Evolutionary conservation across 164 flowering plant species (phyloP), one percentile per base, ranked within the genome.

Genomic region (Taxillus chinensis): DNA sequence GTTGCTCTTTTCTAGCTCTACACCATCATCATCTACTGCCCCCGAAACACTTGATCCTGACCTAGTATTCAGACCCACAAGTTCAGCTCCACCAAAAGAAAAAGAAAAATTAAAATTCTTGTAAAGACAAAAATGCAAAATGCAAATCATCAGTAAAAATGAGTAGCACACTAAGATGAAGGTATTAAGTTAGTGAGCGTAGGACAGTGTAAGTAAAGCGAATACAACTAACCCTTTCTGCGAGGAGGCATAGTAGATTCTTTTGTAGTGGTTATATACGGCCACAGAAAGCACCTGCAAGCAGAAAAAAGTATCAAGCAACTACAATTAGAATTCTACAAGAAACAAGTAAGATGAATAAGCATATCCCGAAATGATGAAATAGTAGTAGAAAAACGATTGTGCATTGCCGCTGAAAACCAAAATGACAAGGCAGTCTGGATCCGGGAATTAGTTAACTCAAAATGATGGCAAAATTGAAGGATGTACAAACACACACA

Each of bases 1-100:
- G 84, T 93, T 93, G 85, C 99, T 93, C 74, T 93, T 93, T 64
- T 93, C 99, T 66, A 93, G 73, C 73, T 93, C 99, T 12, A 90
- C 97, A 66, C 78, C 83, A 56, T 80, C 92, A 73, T 86, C 80
- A 76, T 77, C 80, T 66, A 79, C 65, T 46, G 69, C 66, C 45
- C 61, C 74, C 16, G 66, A 16, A 55, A 16, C 70, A 59, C 70
- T 80, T 43, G 84, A 54, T 64, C 81, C 91, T 74, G 88, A 71
- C 81, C 96, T 92, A 80, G 65, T 68, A 67, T 68, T 49, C 67
- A 59, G 61, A 68, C 60, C 52, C 67, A 63, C 14, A 49, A 55
- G 54, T 61, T 77, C 64, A 74, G 60, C 51, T 68, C 67, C 16
- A 64, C 43, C 42, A 69, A 46, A 37, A 45, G 46, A 2, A 15